phyloP scores from a whole-genome alignment of 108 stramenopile genomes.

The Epipyxis sp. region DNA sequence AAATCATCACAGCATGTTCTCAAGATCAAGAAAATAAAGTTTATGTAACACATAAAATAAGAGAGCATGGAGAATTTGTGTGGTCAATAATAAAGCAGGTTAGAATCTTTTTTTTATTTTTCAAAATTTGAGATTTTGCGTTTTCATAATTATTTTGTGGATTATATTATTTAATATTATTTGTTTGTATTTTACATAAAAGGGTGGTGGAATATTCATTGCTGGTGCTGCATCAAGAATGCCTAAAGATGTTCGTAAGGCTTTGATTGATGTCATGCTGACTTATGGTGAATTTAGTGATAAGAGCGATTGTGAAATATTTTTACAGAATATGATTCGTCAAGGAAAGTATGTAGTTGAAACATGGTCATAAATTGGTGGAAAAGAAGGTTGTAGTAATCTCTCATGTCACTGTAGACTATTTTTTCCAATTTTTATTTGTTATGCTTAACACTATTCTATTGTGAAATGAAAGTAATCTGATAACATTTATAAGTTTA shows the following conservation, averaged over 20 bases:
- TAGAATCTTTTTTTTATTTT: too few species aligned
- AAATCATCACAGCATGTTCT: conserved; percentile 59
- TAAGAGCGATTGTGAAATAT: neutral
- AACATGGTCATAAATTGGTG: conserved; percentile 5
- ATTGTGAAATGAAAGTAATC: too few species aligned
- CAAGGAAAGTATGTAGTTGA: neutral
- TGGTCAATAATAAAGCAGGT: neutral
- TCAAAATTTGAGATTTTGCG: conserved; percentile 18
- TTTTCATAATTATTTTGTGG: neutral
- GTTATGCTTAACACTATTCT: too few species aligned
- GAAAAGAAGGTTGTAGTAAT: too few species aligned
- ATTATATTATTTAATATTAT: too few species aligned
- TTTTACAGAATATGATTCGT: neutral
- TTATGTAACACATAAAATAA: conserved; percentile 71
- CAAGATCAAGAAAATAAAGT: conserved; percentile 49
- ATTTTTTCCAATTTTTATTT: too few species aligned
- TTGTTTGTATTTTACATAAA: too few species aligned
- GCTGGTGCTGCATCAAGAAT: conserved; percentile 49
- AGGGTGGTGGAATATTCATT: conserved; percentile 32
- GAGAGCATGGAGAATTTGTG: neutral
- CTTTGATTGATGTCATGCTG: conserved; percentile 34
- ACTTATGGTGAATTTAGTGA: conserved; percentile 35
- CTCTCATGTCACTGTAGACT: too few species aligned
- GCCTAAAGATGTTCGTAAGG: conserved; percentile 47
- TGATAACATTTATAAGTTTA: too few species aligned